Conservation (phyloP, 2,329 filamentous ascomycete species). For the Diaporthe nobilis region DNA sequence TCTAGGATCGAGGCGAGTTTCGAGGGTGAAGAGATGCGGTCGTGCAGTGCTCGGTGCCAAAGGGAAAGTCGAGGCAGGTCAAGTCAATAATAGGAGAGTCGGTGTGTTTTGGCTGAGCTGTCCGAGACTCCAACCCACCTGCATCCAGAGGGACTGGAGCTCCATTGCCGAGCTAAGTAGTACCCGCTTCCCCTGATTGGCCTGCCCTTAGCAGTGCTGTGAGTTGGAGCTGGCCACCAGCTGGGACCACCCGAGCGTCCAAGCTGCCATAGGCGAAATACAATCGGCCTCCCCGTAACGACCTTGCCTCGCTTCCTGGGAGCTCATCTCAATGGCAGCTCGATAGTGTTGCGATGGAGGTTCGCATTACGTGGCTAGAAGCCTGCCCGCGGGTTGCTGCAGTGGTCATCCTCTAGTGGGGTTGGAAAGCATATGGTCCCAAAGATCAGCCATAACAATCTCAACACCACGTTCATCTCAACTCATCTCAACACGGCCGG, state of each 20-base stretch:
- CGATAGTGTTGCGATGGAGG: constrained; percentile 22
- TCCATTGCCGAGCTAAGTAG: constrained; percentile 34
- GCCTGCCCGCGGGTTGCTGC: constrained; percentile 2
- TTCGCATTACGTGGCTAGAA: constrained; percentile 28
- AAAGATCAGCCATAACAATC: constrained; percentile 18
- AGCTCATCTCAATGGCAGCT: constrained; percentile 23
- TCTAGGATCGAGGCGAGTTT: constrained; percentile 32
- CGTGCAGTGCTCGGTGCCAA: constrained; percentile 27
- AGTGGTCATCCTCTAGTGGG: not conserved
- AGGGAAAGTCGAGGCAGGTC: constrained; percentile 37
- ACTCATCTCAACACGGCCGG: not conserved
- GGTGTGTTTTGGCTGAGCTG: constrained; percentile 40
- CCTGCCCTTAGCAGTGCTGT: constrained; percentile 20
- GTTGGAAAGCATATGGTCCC: not conserved
- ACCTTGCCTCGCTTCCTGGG: constrained; percentile 23
- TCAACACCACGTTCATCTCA: constrained; percentile 13
- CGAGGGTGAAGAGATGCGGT: constrained; percentile 35
- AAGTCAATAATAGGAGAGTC: constrained; percentile 35
- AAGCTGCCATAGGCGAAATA: constrained; percentile 37
- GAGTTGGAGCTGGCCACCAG: constrained; percentile 13
- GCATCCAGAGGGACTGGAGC: constrained; percentile 35
- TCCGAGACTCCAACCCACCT: constrained; percentile 34
- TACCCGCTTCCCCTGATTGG: constrained; percentile 35
- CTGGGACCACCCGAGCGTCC: constrained; percentile 16
- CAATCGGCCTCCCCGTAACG: constrained; percentile 40